Base-by-base conservation (phyloP, 306 rosid species). In the Biancaea sappan region DNA sequence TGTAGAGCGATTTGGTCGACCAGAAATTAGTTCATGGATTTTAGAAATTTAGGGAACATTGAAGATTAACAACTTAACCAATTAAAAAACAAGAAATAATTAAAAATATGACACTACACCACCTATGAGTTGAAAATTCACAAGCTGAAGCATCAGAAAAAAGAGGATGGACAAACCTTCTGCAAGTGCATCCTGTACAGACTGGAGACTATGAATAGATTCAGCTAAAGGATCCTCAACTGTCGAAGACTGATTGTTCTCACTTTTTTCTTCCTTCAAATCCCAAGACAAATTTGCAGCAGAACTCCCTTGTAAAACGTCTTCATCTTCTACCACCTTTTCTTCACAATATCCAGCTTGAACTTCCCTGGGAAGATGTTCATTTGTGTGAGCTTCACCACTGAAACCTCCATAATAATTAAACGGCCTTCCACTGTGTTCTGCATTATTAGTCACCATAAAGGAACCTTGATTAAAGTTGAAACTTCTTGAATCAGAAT, bases 401-500 rank as follows among this genome's bases (percentile, higher is more conserved):
- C 90, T 73, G 62, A 86, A 82, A 53, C 82, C 95, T 77, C 80
- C 89, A 38, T 77, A 83, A 28, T 84, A 82, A 52, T 75, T 73
- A 78, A 63, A 28, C 1, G 83, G 75, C 59, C 87, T 83, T 79
- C 79, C 81, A 69, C 84, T 74, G 50, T 88, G 92, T 63, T 85
- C 87, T 62, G 95, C 90, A 19, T 91, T 90, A 75, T 92, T 79
- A 75, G 72, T 72, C 50, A 78, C 84, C 13, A 75, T 41, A 81
- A 50, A 77, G n/a, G 60, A 50, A 73, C 80, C 82, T 72, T 81
- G 96, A 88, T 76, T 68, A 81, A 85, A 73, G 78, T 81, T 80
- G 72, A 95, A 90, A 86, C 95, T 93, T 77, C 91, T 86, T n/a
- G 98, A 94, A 83, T 95, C 97, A 66, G 98, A 95, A 57, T 95